Conservation (phyloP, 1,139 yeast genomes). For the Wickerhamomyces sp. region DNA sequence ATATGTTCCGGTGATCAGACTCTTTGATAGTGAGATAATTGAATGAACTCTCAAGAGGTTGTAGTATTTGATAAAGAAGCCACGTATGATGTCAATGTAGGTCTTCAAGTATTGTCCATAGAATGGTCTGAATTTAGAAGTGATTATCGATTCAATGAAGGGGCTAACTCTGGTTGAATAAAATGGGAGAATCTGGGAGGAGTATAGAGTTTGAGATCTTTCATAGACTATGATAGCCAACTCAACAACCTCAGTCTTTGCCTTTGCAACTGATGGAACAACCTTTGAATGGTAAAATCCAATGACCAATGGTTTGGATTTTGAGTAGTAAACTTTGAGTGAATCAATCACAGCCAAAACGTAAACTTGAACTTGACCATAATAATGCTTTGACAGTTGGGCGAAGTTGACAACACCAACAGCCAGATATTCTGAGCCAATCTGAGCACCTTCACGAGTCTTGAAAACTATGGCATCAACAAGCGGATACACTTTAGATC, state of each 20-base stretch:
- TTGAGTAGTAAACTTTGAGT: slow-evolving; percentile 1
- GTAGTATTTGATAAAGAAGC: slow-evolving; percentile 11
- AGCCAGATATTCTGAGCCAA: neutral
- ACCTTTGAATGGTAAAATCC: slow-evolving; percentile 6
- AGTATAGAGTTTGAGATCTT: slow-evolving; percentile 1
- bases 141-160: neutral
- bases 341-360: slow-evolving; percentile 4
- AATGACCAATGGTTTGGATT: slow-evolving; percentile 2
- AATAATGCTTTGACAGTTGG: neutral
- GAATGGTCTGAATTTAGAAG: slow-evolving; percentile 5
- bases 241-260: neutral
- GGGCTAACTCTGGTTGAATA: slow-evolving; percentile 1
- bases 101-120: slow-evolving; percentile 7
- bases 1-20: slow-evolving; percentile 10
- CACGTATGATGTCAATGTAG: slow-evolving; percentile 1
- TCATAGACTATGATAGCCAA: slow-evolving; percentile 1
- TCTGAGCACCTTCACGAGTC: neutral
- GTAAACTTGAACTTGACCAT: neutral
- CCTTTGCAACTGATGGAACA: slow-evolving; percentile 4
- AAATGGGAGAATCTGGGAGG: neutral
- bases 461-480: neutral
- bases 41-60: slow-evolving; percentile 14
- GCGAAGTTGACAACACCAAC: neutral
- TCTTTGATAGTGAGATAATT: slow-evolving; percentile 13
- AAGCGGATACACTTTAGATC: slow-evolving; percentile 2